Percentiles rank a stretch among this genome's conserved stretches.
Conservation (phyloP, 768 basidiomycete genomes). For the Russula ochroleuca region DNA sequence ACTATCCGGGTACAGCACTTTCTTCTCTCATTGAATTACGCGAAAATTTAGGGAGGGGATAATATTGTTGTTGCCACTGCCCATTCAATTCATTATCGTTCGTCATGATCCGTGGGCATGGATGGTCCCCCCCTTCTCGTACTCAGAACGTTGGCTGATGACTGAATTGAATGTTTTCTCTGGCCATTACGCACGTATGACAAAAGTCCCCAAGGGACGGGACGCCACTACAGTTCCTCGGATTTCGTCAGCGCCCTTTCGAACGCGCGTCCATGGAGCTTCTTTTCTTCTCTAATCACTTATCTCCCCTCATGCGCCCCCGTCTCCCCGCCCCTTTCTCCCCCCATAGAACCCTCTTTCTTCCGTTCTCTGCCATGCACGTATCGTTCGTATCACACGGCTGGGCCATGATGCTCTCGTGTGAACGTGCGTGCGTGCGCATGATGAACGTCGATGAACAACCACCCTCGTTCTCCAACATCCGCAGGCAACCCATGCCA, state of each 20-base stretch:
- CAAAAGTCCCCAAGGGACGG: not conserved
- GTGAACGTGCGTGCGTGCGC: conserved; percentile 12
- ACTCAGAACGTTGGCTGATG: not conserved
- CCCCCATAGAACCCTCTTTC: not conserved
- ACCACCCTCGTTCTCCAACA: conserved; percentile 13
- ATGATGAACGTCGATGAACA: too few relatives aligned
- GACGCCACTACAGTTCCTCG: not conserved
- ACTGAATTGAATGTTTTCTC: not conserved
- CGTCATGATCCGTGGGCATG: conserved; percentile 1
- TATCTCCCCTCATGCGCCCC: conserved; percentile 5
- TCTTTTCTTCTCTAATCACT: conserved; percentile 7
- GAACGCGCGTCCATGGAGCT: not conserved
- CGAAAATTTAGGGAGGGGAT: not conserved
- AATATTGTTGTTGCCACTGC: too few relatives aligned
- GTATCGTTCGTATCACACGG: conserved; percentile 2
- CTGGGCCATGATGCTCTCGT: not conserved
- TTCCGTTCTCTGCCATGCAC: conserved; percentile 2
- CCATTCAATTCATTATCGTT: not conserved
- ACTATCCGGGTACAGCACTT: not conserved
- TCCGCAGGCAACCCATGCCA: not conserved
- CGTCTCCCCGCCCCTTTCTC: not conserved
- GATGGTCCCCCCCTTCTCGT: not conserved
- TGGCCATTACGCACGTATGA: not conserved
- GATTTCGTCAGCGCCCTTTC: not conserved
- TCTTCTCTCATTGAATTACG: not conserved